These are phyloP conservation scores for Trametes versicolor DNA, from an alignment of 1,284 basidiomycete genomes.

Conservation along the genomic window DNA sequence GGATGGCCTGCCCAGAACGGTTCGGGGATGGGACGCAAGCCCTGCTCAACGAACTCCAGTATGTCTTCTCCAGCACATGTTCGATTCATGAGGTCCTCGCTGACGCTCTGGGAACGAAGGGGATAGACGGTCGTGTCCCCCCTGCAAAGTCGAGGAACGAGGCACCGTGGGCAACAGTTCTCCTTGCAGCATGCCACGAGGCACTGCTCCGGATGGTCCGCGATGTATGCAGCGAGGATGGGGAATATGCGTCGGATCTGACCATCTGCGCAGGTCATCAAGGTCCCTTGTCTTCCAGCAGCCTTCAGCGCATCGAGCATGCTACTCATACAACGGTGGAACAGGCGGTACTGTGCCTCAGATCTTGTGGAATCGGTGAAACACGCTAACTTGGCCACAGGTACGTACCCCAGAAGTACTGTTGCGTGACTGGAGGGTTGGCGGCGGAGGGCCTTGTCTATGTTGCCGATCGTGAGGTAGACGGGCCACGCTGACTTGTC, in stretches of 20 bases:
- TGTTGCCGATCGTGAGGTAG: slow-evolving; percentile 52
- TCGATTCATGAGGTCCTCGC: slow-evolving; percentile 8
- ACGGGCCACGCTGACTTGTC: slow-evolving; percentile 50
- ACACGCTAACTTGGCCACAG: slow-evolving; percentile 50
- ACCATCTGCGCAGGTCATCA: slow-evolving; percentile 49
- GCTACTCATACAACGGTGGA: slow-evolving; percentile 36
- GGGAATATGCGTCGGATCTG: slow-evolving; percentile 43
- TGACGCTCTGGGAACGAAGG: slow-evolving; percentile 6
- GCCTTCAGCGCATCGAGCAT: slow-evolving; percentile 45
- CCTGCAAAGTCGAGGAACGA: slow-evolving; percentile 1
- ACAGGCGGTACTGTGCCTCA: slow-evolving; percentile 34
- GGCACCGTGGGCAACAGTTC: slow-evolving; percentile 36
- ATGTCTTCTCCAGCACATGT: neutral
- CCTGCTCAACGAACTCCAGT: slow-evolving; percentile 16
- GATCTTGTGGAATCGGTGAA: too few relatives aligned
- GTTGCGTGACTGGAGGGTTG: slow-evolving; percentile 41
- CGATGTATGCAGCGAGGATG: slow-evolving; percentile 44
- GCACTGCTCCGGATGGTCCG: slow-evolving; percentile 20
- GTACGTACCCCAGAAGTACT: slow-evolving; percentile 52
- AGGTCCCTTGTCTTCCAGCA: slow-evolving; percentile 47
- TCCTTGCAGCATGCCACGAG: slow-evolving; percentile 37
- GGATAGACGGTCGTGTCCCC: too few relatives aligned
- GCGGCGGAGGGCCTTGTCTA: slow-evolving; percentile 43
- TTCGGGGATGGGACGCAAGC: slow-evolving; percentile 19
- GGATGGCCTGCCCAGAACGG: slow-evolving; percentile 42